These are phyloP conservation scores for Bolboschoenoplectus hybrid DNA, from an alignment of 202 grass and related monocot species.

Conservation along the genomic window DNA sequence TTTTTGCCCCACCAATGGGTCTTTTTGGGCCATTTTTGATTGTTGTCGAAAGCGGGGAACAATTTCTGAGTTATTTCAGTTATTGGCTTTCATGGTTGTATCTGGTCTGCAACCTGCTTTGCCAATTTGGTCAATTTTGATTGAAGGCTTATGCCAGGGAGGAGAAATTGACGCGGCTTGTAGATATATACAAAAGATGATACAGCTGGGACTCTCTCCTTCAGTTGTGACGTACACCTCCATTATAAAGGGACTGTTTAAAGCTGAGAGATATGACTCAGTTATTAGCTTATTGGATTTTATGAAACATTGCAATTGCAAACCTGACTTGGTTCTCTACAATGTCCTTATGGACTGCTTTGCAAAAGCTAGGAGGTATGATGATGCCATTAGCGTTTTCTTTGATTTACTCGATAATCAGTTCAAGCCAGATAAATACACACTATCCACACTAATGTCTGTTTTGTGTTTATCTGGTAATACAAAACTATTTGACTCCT, in stretches of 20 bases:
- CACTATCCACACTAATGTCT: conserved; percentile 64
- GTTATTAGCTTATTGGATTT: conserved; percentile 47
- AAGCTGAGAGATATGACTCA: conserved; percentile 54
- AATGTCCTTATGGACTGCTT: conserved; percentile 88
- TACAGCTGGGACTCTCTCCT: conserved; percentile 49
- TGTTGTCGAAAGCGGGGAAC: conserved; percentile 68
- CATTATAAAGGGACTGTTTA: conserved; percentile 63
- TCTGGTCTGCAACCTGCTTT: conserved; percentile 48
- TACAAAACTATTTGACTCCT: conserved; percentile 52
- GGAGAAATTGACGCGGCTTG: conserved; percentile 58
- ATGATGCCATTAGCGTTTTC: conserved; percentile 61
- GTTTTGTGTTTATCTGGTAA: conserved; percentile 53
- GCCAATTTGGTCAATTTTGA: conserved; percentile 77
- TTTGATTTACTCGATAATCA: conserved; percentile 46
- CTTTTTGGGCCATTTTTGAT: conserved; percentile 48
- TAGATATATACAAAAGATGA: conserved; percentile 56
- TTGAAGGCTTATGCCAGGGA: conserved; percentile 53
- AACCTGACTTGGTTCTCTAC: conserved; percentile 73
- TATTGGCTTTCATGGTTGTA: conserved; percentile 54
- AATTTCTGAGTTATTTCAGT: conserved; percentile 55
- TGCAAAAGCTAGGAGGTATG: conserved; percentile 57
- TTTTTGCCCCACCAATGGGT: conserved; percentile 51
- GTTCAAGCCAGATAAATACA: conserved; percentile 74
- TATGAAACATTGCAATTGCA: conserved; percentile 61
- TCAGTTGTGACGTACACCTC: conserved; percentile 73